These are phyloP conservation scores for Pestalotiopsis fici DNA, from an alignment of 2,329 filamentous ascomycete genomes.

Conservation along the genomic window DNA sequence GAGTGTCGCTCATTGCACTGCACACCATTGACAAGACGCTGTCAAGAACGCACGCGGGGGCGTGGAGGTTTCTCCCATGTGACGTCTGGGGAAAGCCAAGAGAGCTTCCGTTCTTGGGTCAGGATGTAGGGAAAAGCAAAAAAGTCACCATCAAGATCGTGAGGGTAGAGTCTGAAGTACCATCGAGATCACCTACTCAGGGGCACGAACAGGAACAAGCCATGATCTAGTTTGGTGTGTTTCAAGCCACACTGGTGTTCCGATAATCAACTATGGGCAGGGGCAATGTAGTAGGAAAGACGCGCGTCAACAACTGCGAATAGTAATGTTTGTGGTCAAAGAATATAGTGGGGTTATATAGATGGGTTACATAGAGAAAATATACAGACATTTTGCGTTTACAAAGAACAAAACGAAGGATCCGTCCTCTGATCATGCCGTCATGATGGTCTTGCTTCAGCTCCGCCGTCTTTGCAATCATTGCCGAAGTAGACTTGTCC, in stretches of 20 bases:
- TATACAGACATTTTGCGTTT: too few species aligned
- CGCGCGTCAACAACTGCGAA: too few species aligned
- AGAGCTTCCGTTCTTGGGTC: slow-evolving; percentile 26
- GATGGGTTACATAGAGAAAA: too few species aligned
- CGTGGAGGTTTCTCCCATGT: slow-evolving; percentile 35
- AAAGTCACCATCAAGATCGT: neutral
- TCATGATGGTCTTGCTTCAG: too few species aligned
- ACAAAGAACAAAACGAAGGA: too few species aligned
- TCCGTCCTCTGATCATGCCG: too few species aligned
- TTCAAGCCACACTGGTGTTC: neutral
- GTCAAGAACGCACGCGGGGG: slow-evolving; percentile 21
- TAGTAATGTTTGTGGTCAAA: too few species aligned
- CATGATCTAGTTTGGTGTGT: neutral
- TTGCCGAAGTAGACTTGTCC: neutral
- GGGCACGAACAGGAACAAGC: neutral
- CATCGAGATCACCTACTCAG: neutral
- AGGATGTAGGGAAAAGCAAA: neutral
- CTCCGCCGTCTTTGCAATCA: neutral
- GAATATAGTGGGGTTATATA: too few species aligned
- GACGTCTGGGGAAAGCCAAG: slow-evolving; percentile 31
- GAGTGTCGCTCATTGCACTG: slow-evolving; percentile 29
- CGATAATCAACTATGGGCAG: too few species aligned
- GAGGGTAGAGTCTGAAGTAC: neutral
- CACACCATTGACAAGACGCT: slow-evolving; percentile 29
- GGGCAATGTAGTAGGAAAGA: too few species aligned